phyloP scores from a whole-genome alignment of 108 stramenopile genomes.

The Cylindrotheca fusiformis region DNA sequence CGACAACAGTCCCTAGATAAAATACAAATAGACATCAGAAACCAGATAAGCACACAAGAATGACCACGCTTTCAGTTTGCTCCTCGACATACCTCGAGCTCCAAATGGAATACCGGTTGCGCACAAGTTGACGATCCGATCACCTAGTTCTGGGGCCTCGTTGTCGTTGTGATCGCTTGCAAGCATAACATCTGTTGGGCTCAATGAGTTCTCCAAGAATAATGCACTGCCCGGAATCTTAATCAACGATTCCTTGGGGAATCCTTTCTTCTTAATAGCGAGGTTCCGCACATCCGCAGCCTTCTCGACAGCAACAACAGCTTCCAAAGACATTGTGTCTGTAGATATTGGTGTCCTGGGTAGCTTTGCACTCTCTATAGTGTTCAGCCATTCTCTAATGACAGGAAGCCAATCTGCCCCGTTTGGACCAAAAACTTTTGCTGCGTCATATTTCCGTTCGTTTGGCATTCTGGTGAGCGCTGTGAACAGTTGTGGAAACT shows the following conservation, averaged over 20 bases:
- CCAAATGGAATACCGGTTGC: conserved; percentile 95
- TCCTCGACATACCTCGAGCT: conserved; percentile 45
- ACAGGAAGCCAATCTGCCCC: conserved; percentile 63
- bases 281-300: conserved; percentile 85
- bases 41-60: background rate
- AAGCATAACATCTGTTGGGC: conserved; percentile 72
- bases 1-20: conserved; percentile 93
- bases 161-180: conserved; percentile 68
- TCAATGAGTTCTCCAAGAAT: conserved; percentile 72
- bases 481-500: conserved; percentile 90
- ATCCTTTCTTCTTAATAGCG: conserved; percentile 64
- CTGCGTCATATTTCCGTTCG: conserved; percentile 86
- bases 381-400: conserved; percentile 86
- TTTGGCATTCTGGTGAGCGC: conserved; percentile 70
- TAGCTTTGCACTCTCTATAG: conserved; percentile 81
- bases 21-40: too few species aligned
- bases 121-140: conserved; percentile 91
- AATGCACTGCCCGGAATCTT: conserved; percentile 78
- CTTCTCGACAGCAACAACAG: conserved; percentile 89
- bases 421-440: conserved; percentile 68
- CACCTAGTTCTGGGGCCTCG: conserved; percentile 85
- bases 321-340: conserved; percentile 84
- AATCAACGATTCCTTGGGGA: conserved; percentile 78
- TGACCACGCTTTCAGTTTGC: too few species aligned
- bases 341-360: conserved; percentile 91